phyloP scores from a whole-genome alignment of 345 rosid genomes.

The Eucalyptus pauciflora region DNA sequence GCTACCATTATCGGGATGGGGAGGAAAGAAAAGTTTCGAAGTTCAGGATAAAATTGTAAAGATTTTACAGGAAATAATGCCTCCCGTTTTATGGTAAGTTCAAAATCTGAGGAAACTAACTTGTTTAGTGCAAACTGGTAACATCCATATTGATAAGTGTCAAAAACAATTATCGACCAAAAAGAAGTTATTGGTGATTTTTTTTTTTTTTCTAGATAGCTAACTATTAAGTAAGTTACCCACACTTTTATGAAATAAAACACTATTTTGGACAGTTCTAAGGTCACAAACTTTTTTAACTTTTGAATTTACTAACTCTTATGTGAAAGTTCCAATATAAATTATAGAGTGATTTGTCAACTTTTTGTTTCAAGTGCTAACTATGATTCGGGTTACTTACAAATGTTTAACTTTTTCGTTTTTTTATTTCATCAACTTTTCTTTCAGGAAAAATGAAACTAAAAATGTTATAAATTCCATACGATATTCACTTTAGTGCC shows the following conservation, averaged over 20 bases:
- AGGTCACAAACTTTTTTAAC: neutral
- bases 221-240: neutral
- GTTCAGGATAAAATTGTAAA: too few species aligned
- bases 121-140: neutral
- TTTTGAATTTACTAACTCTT: too few species aligned
- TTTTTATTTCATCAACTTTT: neutral
- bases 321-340: fast-evolving
- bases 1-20: too few species aligned
- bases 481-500: fast-evolving
- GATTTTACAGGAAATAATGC: neutral
- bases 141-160: too few species aligned
- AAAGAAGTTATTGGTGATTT: neutral
- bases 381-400: neutral
- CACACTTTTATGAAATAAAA: neutral
- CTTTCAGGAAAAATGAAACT: fast-evolving
- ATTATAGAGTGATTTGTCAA: neutral
- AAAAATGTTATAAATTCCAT: fast-evolving
- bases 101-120: neutral
- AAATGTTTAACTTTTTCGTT: neutral
- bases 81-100: neutral
- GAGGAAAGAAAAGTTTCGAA: too few species aligned
- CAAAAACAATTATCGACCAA: neutral
- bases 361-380: neutral
- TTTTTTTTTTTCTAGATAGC: neutral
- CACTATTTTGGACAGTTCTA: neutral